Evolutionary conservation across 192 early-diverging fungal genomes (phyloP), one percentile per base, ranked within the genome.

Genomic region (Coemansia sp.): DNA sequence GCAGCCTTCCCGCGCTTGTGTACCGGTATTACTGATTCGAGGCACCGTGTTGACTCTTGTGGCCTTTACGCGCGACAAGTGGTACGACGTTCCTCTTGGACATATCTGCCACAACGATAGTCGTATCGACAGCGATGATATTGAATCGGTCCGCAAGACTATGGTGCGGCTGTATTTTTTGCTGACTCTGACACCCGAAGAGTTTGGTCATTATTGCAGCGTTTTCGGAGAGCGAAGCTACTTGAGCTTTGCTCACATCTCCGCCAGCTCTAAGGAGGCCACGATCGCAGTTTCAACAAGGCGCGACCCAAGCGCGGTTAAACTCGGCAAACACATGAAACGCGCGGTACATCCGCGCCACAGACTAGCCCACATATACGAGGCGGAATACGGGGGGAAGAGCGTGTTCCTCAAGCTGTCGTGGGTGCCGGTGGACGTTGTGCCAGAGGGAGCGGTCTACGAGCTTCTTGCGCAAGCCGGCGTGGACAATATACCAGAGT

Each of bases 1-100:
- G 6, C 75, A 77, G 42, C 61, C 62, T 1, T 67, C 64, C 1
- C 64, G 69, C 0, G 59, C 42, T 3, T 76, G 61, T 64, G 69
- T 56, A 0, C 69, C 65, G 0, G 39, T 68, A 6, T 31, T 76
- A 0, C 36, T 68, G 15, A 46, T 75, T 17, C 69, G 65, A 20
- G 69, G 67, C 41, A 10, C 20, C 8, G 20, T 56, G 12, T 13
- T 65, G 1, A 22, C n/a, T 2, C 48, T 80, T 4, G n/a, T 80
- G n/a, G 36, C 68, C 17, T 75, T 80, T 61, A 42, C 66, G 5
- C 75, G 75, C 11, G 17, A 17, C 3, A 46, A 36, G 8, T 68
- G 29, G n/a, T 63, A 67, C 29, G 12, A 32, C 1, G 62, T 36
- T 11, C 1, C 72, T 11, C 22, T 71, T 19, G 68, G 68, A 2